Conservation (phyloP, 129 eudicot genomes). For the Centella asiatica region DNA sequence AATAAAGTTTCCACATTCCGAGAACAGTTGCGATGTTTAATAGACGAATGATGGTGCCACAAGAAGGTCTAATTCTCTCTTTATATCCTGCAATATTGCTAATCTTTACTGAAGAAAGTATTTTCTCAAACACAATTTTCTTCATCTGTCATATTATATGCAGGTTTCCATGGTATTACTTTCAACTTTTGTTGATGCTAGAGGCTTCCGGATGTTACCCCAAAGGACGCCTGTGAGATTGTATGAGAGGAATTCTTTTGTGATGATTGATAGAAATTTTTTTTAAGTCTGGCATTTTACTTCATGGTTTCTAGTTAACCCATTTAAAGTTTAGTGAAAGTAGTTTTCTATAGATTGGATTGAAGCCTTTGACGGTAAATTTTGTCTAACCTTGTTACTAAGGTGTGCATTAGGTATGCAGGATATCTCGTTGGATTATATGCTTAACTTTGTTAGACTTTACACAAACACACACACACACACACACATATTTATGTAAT, state of each 20-base stretch:
- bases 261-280: not conserved
- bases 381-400: not conserved
- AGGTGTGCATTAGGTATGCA: not conserved
- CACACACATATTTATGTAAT: no score
- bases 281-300: no score
- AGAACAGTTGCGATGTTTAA: slow-evolving; percentile 41
- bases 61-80: not conserved
- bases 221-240: not conserved
- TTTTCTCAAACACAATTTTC: not conserved
- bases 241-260: not conserved
- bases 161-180: not conserved
- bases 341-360: no score
- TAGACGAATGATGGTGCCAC: slow-evolving; percentile 28
- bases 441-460: no score
- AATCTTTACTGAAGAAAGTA: not conserved
- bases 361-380: not conserved
- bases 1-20: slow-evolving; percentile 33
- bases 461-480: no score
- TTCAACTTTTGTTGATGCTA: not conserved
- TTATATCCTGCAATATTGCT: not conserved
- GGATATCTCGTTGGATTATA: no score
- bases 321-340: no score
- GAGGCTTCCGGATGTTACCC: not conserved
- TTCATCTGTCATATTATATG: not conserved
- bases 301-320: no score